These are phyloP conservation scores for Ophiostoma australiae DNA, from an alignment of 2,329 filamentous ascomycete genomes.

Conservation along the genomic window DNA sequence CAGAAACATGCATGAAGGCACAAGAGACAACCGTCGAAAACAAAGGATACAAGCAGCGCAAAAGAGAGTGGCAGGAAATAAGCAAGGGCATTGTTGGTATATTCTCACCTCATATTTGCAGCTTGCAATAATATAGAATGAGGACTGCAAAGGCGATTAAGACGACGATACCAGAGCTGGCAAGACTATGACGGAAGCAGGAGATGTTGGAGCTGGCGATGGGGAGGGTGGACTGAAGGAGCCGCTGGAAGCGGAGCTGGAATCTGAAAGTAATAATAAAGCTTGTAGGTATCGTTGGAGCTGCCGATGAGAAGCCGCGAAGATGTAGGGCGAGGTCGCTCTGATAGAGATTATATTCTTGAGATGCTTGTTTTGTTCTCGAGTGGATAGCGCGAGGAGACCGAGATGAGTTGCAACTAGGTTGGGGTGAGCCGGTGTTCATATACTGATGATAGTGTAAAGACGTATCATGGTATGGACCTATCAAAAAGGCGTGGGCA, in stretches of 20 bases:
- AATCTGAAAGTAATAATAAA: not conserved
- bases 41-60: not conserved
- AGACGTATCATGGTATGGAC: not conserved
- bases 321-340: not conserved
- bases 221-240: not conserved
- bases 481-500: not conserved
- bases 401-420: not conserved
- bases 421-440: conserved; percentile 7
- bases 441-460: not conserved
- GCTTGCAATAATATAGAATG: not conserved
- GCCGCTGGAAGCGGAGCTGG: conserved; percentile 1
- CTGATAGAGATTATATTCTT: not conserved
- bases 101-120: conserved; percentile 12
- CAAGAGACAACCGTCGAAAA: not conserved
- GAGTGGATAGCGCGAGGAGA: not conserved
- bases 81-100: not conserved
- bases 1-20: not conserved
- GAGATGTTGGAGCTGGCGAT: not conserved
- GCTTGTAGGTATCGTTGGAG: not conserved
- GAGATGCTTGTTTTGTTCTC: not conserved
- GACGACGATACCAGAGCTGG: not conserved
- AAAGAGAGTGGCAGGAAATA: not conserved
- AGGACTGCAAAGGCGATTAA: not conserved
- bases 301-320: not conserved
- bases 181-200: not conserved